Evolutionary conservation across 768 basidiomycete species (phyloP).

Genomic region (Hericium alpestre): DNA sequence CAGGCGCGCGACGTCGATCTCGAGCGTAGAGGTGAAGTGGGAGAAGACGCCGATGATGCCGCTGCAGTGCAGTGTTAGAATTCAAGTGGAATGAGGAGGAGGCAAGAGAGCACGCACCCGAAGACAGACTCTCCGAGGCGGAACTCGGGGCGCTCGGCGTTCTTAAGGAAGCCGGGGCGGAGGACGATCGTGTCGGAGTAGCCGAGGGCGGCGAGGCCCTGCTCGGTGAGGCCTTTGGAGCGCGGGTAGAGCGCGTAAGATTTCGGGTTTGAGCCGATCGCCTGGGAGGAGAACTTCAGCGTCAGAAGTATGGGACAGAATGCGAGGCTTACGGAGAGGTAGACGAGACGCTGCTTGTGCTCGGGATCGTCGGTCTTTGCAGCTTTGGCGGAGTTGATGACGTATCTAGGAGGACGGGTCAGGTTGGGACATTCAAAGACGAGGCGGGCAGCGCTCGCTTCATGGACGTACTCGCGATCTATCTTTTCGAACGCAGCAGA

Average conservation of each 20-base stretch:
- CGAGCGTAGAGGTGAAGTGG: neutral
- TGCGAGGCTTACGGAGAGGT: conserved; percentile 46
- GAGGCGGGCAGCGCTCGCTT: neutral
- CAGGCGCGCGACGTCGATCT: conserved; percentile 35
- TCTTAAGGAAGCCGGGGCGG: conserved; percentile 45
- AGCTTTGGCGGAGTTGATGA: conserved; percentile 38
- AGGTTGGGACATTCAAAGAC: neutral
- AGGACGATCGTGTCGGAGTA: conserved; percentile 64
- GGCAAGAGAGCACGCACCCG: conserved; percentile 25
- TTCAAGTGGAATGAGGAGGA: neutral
- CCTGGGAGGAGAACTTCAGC: neutral
- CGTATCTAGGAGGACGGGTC: conserved; percentile 38
- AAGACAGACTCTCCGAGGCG: conserved; percentile 31
- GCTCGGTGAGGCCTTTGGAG: conserved; percentile 72
- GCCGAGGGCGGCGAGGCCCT: conserved; percentile 50
- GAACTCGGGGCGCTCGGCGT: conserved; percentile 32
- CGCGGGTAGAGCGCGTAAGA: conserved; percentile 44
- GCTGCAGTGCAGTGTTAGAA: neutral
- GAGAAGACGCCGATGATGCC: conserved; percentile 2
- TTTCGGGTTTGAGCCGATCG: conserved; percentile 32
- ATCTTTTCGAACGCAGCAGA: conserved; percentile 63
- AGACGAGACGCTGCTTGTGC: conserved; percentile 50
- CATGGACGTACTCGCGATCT: conserved; percentile 47
- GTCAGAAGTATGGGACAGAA: neutral
- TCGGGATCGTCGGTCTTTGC: conserved; percentile 46